These are phyloP conservation scores for Mortierella sp. DNA, from an alignment of 371 early-diverging fungal species.

Conservation along the genomic window DNA sequence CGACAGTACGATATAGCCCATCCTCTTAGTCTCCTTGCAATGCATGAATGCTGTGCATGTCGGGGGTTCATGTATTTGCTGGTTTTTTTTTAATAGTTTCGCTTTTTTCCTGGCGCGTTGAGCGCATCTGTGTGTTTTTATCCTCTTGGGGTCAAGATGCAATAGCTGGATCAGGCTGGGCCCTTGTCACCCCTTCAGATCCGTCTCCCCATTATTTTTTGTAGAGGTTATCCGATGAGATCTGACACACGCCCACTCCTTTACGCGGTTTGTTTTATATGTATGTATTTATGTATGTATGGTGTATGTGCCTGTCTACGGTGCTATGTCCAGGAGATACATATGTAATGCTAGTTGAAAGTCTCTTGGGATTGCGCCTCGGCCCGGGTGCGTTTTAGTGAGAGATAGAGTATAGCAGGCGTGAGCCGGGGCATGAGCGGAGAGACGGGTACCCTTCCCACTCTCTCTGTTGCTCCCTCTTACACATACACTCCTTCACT, in stretches of 20 bases:
- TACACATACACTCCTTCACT: neutral
- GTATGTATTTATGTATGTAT: neutral
- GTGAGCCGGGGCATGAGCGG: neutral
- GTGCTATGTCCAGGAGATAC: neutral
- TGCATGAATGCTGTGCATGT: neutral
- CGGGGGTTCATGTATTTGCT: neutral
- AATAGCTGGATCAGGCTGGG: neutral
- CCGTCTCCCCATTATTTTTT: neutral
- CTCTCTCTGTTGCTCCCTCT: neutral
- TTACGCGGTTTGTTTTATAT: neutral
- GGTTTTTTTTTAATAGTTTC: neutral
- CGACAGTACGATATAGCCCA: neutral
- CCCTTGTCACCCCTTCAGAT: neutral
- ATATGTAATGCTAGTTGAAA: neutral
- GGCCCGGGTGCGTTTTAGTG: neutral
- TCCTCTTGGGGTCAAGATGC: neutral
- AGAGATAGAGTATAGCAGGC: neutral
- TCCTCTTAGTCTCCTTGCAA: neutral
- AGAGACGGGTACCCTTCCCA: neutral
- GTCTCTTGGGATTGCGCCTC: neutral
- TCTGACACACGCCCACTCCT: neutral
- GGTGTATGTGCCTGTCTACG: neutral
- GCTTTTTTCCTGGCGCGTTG: neutral
- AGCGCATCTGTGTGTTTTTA: neutral
- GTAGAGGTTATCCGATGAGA: neutral